Conservation (phyloP, 495 filamentous ascomycete genomes). For the Penicillium arizonense region DNA sequence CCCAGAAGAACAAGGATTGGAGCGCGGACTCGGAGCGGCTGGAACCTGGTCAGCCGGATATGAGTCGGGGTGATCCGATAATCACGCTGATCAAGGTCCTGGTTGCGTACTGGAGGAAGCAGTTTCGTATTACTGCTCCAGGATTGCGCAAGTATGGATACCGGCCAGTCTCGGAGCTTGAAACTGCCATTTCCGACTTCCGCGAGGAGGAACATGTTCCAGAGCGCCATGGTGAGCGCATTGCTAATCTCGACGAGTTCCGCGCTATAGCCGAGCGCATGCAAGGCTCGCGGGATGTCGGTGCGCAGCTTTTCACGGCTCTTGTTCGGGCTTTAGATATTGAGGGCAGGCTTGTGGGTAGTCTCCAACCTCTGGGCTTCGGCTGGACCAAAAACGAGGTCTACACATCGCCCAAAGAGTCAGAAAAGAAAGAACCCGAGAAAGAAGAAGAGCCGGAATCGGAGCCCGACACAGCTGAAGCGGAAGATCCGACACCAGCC, state of each 20-base stretch:
- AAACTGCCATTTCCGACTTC: slow-evolving; percentile 62
- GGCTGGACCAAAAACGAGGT: slow-evolving; percentile 85
- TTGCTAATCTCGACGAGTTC: slow-evolving; percentile 64
- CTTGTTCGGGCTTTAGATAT: slow-evolving; percentile 79
- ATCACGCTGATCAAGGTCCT: slow-evolving; percentile 73
- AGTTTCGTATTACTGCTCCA: slow-evolving; percentile 74
- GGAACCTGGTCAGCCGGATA: slow-evolving; percentile 66
- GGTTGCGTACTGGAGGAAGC: slow-evolving; percentile 81
- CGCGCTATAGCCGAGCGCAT: slow-evolving; percentile 65
- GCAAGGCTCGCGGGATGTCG: slow-evolving; percentile 82
- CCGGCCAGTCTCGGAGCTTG: slow-evolving; percentile 64
- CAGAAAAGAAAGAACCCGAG: slow-evolving; percentile 15
- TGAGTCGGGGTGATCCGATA: slow-evolving; percentile 80
- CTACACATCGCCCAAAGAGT: slow-evolving; percentile 39
- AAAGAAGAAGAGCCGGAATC: slow-evolving; percentile 13
- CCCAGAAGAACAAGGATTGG: slow-evolving; percentile 62
- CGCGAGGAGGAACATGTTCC: slow-evolving; percentile 59
- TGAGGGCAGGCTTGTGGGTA: slow-evolving; percentile 78
- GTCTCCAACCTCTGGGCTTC: slow-evolving; percentile 84
- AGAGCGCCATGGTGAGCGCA: slow-evolving; percentile 70
- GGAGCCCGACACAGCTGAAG: slow-evolving; percentile 11
- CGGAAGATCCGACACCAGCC: not conserved
- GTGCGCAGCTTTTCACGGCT: slow-evolving; percentile 87
- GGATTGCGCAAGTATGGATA: slow-evolving; percentile 89
- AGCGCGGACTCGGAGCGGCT: slow-evolving; percentile 63